phyloP scores from a whole-genome alignment of 495 filamentous ascomycete species.

The Xylona heveae region DNA sequence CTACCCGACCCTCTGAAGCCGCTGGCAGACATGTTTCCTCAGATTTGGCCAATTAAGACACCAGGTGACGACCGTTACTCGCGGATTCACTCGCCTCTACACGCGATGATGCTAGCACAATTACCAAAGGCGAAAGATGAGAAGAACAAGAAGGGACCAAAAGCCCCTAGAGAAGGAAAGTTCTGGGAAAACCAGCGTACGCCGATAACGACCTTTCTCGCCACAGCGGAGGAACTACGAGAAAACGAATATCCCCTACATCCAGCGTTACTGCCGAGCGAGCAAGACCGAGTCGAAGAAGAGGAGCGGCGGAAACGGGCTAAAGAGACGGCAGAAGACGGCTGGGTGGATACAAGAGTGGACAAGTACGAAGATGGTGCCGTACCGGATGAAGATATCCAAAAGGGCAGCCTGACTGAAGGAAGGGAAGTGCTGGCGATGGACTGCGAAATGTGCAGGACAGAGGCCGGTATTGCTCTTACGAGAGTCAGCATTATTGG shows the following conservation, averaged over 20 bases:
- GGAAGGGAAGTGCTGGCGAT: constrained; percentile 66
- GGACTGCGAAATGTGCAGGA: constrained; percentile 94
- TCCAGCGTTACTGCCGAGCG: constrained; percentile 34
- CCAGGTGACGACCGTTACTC: constrained; percentile 64
- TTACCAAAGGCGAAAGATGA: constrained; percentile 41
- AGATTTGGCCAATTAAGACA: constrained; percentile 74
- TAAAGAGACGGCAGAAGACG: constrained; percentile 29
- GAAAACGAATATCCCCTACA: constrained; percentile 70
- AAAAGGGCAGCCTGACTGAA: constrained; percentile 62
- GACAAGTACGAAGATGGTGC: constrained; percentile 39
- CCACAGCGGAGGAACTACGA: constrained; percentile 44
- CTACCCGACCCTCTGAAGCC: constrained; percentile 43
- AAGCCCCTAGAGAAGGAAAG: constrained; percentile 32
- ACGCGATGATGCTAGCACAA: constrained; percentile 52
- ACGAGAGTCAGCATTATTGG: constrained; percentile 68
- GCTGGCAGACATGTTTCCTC: constrained; percentile 63
- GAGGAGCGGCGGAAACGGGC: constrained; percentile 22
- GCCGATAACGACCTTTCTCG: constrained; percentile 54
- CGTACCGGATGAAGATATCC: constrained; percentile 43
- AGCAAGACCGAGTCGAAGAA: constrained; percentile 22
- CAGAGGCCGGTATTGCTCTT: constrained; percentile 52
- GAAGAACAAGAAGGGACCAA: constrained; percentile 25
- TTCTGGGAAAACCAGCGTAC: constrained; percentile 48
- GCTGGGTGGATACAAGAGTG: constrained; percentile 72
- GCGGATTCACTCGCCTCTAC: constrained; percentile 65